These are phyloP conservation scores for Hawksworthiomyces lignivorus DNA, from an alignment of 2,329 filamentous ascomycete genomes.

Conservation along the genomic window DNA sequence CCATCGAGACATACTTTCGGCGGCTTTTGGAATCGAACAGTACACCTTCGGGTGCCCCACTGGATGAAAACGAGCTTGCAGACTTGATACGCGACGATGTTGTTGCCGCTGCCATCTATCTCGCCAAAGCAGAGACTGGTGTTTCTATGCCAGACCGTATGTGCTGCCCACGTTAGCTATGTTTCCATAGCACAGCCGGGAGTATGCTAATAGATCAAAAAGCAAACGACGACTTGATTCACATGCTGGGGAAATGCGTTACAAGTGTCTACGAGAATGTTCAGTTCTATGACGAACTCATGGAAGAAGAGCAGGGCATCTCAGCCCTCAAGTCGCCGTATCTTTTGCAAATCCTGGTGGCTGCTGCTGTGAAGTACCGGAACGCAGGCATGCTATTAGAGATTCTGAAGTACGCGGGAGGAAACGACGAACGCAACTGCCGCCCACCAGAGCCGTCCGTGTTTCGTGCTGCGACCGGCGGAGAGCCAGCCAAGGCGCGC, in stretches of 20 bases:
- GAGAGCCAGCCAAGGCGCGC: too few species aligned
- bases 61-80: not conserved
- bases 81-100: not conserved
- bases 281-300: not conserved
- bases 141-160: too few species aligned
- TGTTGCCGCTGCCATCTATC: constrained; percentile 1
- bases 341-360: constrained; percentile 1
- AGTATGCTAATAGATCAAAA: too few species aligned
- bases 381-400: not conserved
- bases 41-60: too few species aligned
- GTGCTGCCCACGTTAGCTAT: too few species aligned
- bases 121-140: not conserved
- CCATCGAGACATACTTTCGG: constrained; percentile 3
- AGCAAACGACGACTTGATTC: constrained; percentile 1
- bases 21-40: not conserved
- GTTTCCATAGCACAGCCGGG: too few species aligned
- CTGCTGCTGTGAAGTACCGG: constrained; percentile 1
- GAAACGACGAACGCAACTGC: too few species aligned
- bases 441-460: not conserved
- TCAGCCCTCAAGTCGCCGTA: not conserved
- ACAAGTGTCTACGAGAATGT: not conserved
- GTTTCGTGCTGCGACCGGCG: too few species aligned
- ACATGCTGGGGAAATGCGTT: not conserved
- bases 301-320: not conserved
- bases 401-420: too few species aligned